phyloP scores from a whole-genome alignment of 2,329 filamentous ascomycete species.

The Fusarium staphyleae region DNA sequence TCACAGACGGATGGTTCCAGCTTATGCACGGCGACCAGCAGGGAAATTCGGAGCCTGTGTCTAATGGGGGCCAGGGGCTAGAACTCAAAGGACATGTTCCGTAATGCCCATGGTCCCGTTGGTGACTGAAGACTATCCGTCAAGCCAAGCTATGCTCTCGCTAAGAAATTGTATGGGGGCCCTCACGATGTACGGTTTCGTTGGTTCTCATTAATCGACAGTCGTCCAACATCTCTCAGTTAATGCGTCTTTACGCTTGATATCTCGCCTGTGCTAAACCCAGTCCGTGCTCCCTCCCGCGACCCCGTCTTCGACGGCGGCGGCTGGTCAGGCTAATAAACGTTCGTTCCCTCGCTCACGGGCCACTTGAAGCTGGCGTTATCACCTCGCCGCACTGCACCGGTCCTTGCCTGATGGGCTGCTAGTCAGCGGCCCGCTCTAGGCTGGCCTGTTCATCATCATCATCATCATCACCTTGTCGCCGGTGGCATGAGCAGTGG shows the following conservation, averaged over 20 bases:
- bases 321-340: conserved; percentile 24
- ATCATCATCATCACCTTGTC: conserved; percentile 27
- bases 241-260: not conserved
- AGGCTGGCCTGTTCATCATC: conserved; percentile 13
- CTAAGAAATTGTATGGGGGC: conserved; percentile 29
- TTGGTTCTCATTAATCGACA: conserved; percentile 6
- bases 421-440: conserved; percentile 35
- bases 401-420: conserved; percentile 32
- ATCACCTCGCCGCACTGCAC: conserved; percentile 26
- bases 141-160: conserved; percentile 6
- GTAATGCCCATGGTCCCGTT: conserved; percentile 34
- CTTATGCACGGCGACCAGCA: conserved; percentile 21
- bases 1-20: conserved; percentile 15
- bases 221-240: not conserved
- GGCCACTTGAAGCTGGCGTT: conserved; percentile 28
- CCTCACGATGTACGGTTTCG: conserved; percentile 10
- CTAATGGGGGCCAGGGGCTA: conserved; percentile 13
- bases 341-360: conserved; percentile 23
- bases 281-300: conserved; percentile 19
- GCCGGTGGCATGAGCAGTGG: conserved; percentile 28
- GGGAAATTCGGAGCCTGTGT: conserved; percentile 1
- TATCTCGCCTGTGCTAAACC: conserved; percentile 1
- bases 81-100: conserved; percentile 12
- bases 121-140: conserved; percentile 21
- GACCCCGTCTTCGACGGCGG: conserved; percentile 7